Evolutionary conservation across 257 asterid genomes (phyloP), one percentile per base, ranked within the genome.

Genomic region (Marsdenia floribunda): DNA sequence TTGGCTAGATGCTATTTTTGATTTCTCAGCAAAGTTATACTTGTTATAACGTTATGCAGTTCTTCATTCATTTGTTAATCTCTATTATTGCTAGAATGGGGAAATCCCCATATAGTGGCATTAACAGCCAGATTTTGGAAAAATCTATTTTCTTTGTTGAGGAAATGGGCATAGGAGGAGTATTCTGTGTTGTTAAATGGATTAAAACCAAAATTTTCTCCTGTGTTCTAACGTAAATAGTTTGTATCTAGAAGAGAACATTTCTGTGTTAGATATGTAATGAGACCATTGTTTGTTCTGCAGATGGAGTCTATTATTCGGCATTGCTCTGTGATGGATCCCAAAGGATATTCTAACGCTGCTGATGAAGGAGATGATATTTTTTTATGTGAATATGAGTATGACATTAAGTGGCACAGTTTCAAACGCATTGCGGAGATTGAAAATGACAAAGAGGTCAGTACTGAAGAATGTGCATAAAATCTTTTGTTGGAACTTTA

Each of bases 321-420:
- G 81, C 98, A 90, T 78, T 90, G 97, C 81, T 83, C 3, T 80
- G 96, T 90, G 46, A 86, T 92, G 96, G 80, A 74, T 78, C 98
- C 97, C 2, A 84, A 83, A 66, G 95, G 89, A 42, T 90, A 82
- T 80, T 79, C 88, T 74, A 87, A 82, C 74, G 96, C 96, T 46
- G 66, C 74, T 82, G 83, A 87, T 81, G 97, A 79, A 2, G 97
- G 98, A 70, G 98, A 94, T 83, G 97, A 92, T 75, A 91, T 94
- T 76, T 92, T 92, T 78, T 77, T 92, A n/a, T 92, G 97, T 80
- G 99, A 94, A 79, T 94, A 94, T 67, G 97, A 94, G 77, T 92
- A 94, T 70, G 97, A 92, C 61, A 75, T 89, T 52, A 86, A 63
- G 26, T 94, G 95, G 96, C 92, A 85, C 69, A 92, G 88, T 80